Conservation (phyloP, 2,329 filamentous ascomycete species). For the Neopestalotiopsis sp. region DNA sequence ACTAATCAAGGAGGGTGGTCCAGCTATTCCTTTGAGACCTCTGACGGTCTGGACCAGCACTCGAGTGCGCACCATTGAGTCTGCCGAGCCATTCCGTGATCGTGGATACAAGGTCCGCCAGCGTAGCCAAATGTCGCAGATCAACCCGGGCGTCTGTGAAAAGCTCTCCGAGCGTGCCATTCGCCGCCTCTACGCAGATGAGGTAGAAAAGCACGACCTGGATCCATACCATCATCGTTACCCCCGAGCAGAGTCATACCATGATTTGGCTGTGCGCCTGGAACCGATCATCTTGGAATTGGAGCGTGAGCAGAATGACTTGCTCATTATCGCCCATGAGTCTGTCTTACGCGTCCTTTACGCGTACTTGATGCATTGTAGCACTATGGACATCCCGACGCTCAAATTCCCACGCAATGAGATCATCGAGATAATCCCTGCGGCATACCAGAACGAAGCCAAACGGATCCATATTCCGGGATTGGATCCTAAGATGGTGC, state of each 20-base stretch:
- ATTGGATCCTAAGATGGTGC: constrained; percentile 70
- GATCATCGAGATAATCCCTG: constrained; percentile 98
- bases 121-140: constrained; percentile 93
- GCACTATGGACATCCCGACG: constrained; percentile 90
- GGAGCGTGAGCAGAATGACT: constrained; percentile 93
- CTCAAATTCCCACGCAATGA: constrained; percentile 94
- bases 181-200: constrained; percentile 82
- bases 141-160: constrained; percentile 96
- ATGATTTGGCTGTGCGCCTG: constrained; percentile 95
- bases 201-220: constrained; percentile 88
- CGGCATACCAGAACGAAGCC: constrained; percentile 95
- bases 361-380: constrained; percentile 98
- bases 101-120: constrained; percentile 87
- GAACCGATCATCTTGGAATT: constrained; percentile 98
- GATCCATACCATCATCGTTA: constrained; percentile 98
- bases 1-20: constrained; percentile 71
- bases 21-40: constrained; percentile 73
- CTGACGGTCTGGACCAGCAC: constrained; percentile 96
- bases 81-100: constrained; percentile 79
- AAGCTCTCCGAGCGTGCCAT: constrained; percentile 87
- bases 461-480: constrained; percentile 86
- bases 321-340: constrained; percentile 98
- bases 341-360: constrained; percentile 97
- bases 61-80: constrained; percentile 87
- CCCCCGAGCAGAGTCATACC: constrained; percentile 96